Conservation (phyloP, 805 yeast species). For the Candida hispaniensis region DNA sequence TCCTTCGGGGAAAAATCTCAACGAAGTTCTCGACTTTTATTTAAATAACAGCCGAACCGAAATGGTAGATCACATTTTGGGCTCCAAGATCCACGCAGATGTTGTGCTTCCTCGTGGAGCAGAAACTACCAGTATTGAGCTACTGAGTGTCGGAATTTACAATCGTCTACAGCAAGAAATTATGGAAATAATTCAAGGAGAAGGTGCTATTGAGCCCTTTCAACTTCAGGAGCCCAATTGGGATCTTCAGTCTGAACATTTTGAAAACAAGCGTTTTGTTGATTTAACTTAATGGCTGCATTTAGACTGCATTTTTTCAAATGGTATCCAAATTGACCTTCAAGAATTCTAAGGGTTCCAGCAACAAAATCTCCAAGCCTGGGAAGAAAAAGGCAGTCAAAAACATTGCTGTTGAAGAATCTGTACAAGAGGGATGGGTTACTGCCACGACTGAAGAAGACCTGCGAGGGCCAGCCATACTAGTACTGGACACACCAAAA, state of each 20-base stretch:
- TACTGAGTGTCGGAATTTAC: slow-evolving; percentile 54
- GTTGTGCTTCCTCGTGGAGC: slow-evolving; percentile 64
- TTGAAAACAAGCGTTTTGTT: slow-evolving; percentile 10
- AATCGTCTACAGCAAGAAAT: slow-evolving; percentile 24
- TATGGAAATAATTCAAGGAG: slow-evolving; percentile 13
- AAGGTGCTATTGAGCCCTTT: too few relatives aligned
- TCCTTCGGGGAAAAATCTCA: slow-evolving; percentile 23
- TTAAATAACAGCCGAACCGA: slow-evolving; percentile 51
- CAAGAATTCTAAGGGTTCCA: too few relatives aligned
- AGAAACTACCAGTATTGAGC: slow-evolving; percentile 43
- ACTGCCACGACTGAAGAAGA: slow-evolving; percentile 26
- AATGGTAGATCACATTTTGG: slow-evolving; percentile 49
- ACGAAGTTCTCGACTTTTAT: slow-evolving; percentile 35
- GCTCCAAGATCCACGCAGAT: slow-evolving; percentile 64
- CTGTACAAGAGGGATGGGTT: slow-evolving; percentile 23
- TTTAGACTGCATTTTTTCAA: too few relatives aligned
- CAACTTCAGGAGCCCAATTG: slow-evolving; percentile 11
- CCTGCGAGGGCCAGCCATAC: slow-evolving; percentile 30
- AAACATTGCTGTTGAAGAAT: too few relatives aligned
- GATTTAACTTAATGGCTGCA: slow-evolving; percentile 12
- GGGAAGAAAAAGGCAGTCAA: too few relatives aligned
- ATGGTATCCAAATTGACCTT: too few relatives aligned
- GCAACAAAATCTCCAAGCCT: too few relatives aligned
- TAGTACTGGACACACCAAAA: slow-evolving; percentile 19
- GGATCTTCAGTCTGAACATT: slow-evolving; percentile 10